These are phyloP conservation scores for Nigrospora oryzae DNA, from an alignment of 2,329 filamentous ascomycete species.

Conservation along the genomic window DNA sequence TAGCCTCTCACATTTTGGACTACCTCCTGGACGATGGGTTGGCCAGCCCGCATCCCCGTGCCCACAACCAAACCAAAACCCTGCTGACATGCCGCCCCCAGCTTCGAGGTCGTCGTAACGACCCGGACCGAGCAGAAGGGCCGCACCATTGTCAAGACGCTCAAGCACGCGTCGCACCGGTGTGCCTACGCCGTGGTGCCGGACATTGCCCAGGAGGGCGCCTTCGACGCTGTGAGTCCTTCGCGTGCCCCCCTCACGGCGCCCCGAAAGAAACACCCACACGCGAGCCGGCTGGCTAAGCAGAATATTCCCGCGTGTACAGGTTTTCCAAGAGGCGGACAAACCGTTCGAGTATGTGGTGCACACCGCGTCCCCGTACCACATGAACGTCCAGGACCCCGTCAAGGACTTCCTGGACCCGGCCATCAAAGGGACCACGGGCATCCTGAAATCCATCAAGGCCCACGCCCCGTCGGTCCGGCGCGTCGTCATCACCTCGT, in stretches of 20 bases:
- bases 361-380: conserved; percentile 69
- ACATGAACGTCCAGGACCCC: conserved; percentile 50
- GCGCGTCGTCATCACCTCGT: conserved; percentile 49
- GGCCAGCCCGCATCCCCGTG: conserved; percentile 5
- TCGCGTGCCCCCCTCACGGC: neutral
- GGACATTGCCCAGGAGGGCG: conserved; percentile 61
- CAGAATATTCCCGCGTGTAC: neutral
- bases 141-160: conserved; percentile 28
- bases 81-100: conserved; percentile 28
- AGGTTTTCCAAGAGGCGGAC: conserved; percentile 34
- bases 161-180: conserved; percentile 12
- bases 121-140: conserved; percentile 40
- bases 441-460: conserved; percentile 39
- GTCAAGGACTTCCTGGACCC: conserved; percentile 42
- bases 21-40: conserved; percentile 32
- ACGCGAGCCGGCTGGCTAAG: too few relatives aligned
- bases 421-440: conserved; percentile 42
- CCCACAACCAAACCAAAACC: neutral
- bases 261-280: neutral
- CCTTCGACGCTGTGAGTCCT: conserved; percentile 50
- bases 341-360: conserved; percentile 58
- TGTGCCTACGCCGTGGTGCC: conserved; percentile 49
- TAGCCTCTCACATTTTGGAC: conserved; percentile 44
- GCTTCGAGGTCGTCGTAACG: conserved; percentile 34
- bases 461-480: conserved; percentile 43